Conservation (phyloP, 192 early-diverging fungal genomes). For the Neocallimastix lanati region DNA sequence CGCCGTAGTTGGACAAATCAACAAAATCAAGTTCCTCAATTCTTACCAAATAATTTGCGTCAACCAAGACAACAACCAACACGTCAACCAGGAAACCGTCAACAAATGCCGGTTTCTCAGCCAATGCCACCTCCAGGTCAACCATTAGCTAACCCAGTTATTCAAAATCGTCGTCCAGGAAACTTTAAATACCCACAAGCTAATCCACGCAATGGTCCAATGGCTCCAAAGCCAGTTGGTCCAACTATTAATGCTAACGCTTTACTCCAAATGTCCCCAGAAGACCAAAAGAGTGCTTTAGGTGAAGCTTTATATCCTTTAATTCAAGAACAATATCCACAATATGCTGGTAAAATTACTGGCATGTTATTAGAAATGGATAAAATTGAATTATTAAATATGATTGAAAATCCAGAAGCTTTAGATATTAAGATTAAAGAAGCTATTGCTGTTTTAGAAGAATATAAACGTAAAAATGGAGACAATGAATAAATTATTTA, state of each 20-base stretch:
- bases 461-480: conserved; percentile 19
- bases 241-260: conserved; percentile 48
- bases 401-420: conserved; percentile 68
- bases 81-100: conserved; percentile 10
- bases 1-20: conserved; percentile 27
- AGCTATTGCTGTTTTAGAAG: conserved; percentile 67
- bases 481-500: background rate
- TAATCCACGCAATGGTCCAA: conserved; percentile 3
- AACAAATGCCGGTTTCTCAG: conserved; percentile 14
- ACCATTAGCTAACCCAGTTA: conserved; percentile 20
- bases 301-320: conserved; percentile 89
- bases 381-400: conserved; percentile 73
- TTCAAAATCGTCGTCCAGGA: background rate
- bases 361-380: conserved; percentile 99
- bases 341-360: no score
- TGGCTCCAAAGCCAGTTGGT: conserved; percentile 10
- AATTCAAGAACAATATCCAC: conserved; percentile 51
- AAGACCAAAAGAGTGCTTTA: conserved; percentile 88
- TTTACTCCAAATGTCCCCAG: conserved; percentile 57
- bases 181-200: background rate
- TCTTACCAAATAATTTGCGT: conserved; percentile 14
- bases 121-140: conserved; percentile 10
- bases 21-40: conserved; percentile 36
- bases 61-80: conserved; percentile 3
- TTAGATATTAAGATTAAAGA: conserved; percentile 65